These are phyloP conservation scores for Aurifilum marmelostoma DNA, from an alignment of 2,329 filamentous ascomycete species.

Conservation along the genomic window DNA sequence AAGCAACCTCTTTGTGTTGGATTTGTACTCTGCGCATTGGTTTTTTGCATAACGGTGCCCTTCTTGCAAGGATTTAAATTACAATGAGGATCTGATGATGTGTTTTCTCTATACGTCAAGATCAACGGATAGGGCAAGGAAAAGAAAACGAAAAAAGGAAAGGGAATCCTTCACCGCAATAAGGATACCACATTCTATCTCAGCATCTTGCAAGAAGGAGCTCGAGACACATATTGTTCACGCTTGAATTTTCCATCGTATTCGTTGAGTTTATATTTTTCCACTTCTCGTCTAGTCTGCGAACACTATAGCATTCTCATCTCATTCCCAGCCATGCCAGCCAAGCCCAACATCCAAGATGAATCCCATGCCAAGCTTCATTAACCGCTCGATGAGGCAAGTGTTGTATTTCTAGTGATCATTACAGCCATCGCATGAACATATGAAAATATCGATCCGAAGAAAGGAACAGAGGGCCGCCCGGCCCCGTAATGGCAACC, in stretches of 20 bases:
- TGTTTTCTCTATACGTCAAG: no score
- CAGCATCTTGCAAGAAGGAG: neutral
- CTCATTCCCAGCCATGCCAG: neutral
- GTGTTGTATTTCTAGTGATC: neutral
- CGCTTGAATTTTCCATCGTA: neutral
- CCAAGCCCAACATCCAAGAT: neutral
- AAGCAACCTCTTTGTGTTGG: neutral
- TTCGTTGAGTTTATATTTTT: neutral
- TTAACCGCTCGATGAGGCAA: neutral
- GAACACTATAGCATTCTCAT: neutral
- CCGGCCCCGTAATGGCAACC: neutral
- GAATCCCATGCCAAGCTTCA: neutral
- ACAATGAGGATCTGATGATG: no score
- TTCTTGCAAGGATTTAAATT: neutral
- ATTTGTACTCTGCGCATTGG: neutral
- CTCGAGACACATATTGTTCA: neutral
- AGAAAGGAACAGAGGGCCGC: neutral
- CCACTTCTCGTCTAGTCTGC: neutral
- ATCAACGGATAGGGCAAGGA: no score
- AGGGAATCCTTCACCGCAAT: neutral
- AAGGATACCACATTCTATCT: neutral
- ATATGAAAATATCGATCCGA: neutral
- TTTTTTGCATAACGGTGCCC: neutral
- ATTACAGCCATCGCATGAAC: neutral
- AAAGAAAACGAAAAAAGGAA: neutral